A percentile compares a stretch with the other conserved stretches of the same genome.
Conservation (phyloP, 371 early-diverging fungal species). For the Mortierella sp. region DNA sequence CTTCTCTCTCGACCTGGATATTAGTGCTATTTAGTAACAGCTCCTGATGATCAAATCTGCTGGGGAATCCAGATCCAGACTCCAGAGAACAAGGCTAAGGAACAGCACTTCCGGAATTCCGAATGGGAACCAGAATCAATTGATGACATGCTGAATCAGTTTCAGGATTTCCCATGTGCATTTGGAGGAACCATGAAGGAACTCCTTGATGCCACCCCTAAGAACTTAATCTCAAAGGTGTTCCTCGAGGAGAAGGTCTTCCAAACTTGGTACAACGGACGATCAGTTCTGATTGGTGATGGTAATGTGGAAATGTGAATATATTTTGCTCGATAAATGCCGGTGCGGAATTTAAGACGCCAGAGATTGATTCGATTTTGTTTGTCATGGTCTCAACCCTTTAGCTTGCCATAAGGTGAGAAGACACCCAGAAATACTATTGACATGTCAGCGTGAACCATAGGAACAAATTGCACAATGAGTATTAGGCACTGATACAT, state of each 20-base stretch:
- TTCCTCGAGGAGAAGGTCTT: conserved; percentile 3
- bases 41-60: conserved; percentile 24
- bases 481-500: too few species aligned
- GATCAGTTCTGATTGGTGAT: neutral
- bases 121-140: conserved; percentile 39
- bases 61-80: conserved; percentile 11
- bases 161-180: conserved; percentile 6
- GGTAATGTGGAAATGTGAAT: neutral
- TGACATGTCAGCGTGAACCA: too few species aligned
- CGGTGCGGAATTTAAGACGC: too few species aligned
- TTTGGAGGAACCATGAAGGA: conserved; percentile 7
- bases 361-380: neutral
- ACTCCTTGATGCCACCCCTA: neutral
- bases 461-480: too few species aligned
- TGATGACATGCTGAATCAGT: conserved; percentile 16
- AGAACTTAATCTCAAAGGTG: neutral
- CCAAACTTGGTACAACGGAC: conserved; percentile 1
- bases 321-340: too few species aligned
- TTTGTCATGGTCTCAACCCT: neutral
- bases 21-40: conserved; percentile 6
- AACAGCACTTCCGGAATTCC: conserved; percentile 16
- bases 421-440: too few species aligned
- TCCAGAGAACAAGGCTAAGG: neutral
- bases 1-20: neutral
- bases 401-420: conserved; percentile 19